Percentiles rank a stretch among this genome's conserved stretches.
Conservation (phyloP, 2,329 filamentous ascomycete species). For the Arthrobotrys sphaeroides region DNA sequence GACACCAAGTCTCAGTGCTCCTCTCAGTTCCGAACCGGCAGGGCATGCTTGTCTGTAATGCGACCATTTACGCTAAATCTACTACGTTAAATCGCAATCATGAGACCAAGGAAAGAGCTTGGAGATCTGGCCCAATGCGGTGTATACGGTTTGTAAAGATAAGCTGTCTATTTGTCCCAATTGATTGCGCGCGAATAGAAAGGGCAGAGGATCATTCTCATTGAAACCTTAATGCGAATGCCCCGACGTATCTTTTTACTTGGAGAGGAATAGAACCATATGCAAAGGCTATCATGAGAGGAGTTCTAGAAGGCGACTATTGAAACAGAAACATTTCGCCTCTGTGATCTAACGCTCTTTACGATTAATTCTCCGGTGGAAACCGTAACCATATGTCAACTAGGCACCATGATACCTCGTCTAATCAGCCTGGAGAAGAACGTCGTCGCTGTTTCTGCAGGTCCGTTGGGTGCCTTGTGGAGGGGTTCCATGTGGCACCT, state of each 20-base stretch:
- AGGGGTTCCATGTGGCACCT: conserved; percentile 49
- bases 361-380: conserved; percentile 43
- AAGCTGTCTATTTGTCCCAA: conserved; percentile 30
- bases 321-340: conserved; percentile 34
- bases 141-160: conserved; percentile 11
- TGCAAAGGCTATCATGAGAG: neutral
- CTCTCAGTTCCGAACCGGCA: conserved; percentile 29
- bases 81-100: conserved; percentile 45
- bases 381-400: conserved; percentile 23
- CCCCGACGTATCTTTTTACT: conserved; percentile 21
- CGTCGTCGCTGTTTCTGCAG: conserved; percentile 46
- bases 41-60: conserved; percentile 42
- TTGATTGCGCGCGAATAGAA: neutral
- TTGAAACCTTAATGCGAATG: conserved; percentile 49
- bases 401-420: conserved; percentile 15
- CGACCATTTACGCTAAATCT: conserved; percentile 46
- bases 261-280: conserved; percentile 7
- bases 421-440: conserved; percentile 24
- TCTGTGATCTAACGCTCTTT: conserved; percentile 7
- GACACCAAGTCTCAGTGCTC: conserved; percentile 33
- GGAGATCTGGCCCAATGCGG: conserved; percentile 37
- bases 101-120: conserved; percentile 46
- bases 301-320: conserved; percentile 27
- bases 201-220: neutral
- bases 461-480: conserved; percentile 34